phyloP scores from a whole-genome alignment of 768 basidiomycete genomes.

The Lentinula boryana region DNA sequence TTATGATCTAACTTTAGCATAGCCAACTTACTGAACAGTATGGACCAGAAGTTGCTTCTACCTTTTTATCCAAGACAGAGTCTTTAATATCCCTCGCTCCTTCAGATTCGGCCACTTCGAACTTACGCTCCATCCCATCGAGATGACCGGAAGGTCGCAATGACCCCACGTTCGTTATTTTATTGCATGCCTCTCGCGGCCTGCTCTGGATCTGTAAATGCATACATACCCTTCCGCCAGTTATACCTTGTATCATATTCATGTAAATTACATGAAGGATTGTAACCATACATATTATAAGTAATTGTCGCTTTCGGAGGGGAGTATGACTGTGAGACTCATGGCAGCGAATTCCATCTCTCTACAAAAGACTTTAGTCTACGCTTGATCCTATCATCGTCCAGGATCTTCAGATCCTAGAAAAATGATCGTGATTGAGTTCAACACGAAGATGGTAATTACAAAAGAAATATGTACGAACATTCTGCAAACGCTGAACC shows the following conservation, averaged over 20 bases:
- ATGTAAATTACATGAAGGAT: too few species aligned
- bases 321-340: background rate
- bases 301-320: too few species aligned
- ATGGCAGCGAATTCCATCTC: constrained; percentile 6
- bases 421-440: background rate
- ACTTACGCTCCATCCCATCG: constrained; percentile 10
- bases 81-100: background rate
- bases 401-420: constrained; percentile 2
- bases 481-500: constrained; percentile 18
- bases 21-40: constrained; percentile 76
- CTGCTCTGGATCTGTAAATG: too few species aligned
- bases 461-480: background rate
- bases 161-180: too few species aligned
- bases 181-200: too few species aligned
- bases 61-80: background rate
- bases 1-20: constrained; percentile 1
- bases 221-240: too few species aligned
- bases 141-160: background rate
- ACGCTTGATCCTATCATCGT: constrained; percentile 5
- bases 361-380: constrained; percentile 14
- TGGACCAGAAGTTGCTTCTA: constrained; percentile 52
- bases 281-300: too few species aligned
- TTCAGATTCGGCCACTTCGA: constrained; percentile 4
- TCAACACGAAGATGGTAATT: background rate
- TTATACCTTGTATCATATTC: too few species aligned